A percentile compares a stretch with the other conserved stretches of the same genome.
Conservation (phyloP, 2,329 filamentous ascomycete genomes). For the Fusarium miscanthi region DNA sequence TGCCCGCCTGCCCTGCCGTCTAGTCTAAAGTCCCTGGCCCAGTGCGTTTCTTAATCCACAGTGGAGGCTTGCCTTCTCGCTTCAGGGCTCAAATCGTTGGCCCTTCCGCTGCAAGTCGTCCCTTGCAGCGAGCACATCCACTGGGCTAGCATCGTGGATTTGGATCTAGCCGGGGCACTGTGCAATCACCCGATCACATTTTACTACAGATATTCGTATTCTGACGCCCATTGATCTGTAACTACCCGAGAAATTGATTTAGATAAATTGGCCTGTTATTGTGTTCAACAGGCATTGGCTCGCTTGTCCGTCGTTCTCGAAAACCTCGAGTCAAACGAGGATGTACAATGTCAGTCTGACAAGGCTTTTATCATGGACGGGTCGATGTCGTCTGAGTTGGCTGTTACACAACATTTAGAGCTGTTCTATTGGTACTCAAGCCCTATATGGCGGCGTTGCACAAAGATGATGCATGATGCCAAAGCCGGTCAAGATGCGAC, state of each 20-base stretch:
- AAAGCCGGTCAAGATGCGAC: conserved; percentile 12
- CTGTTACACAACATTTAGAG: conserved; percentile 18
- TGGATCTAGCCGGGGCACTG: conserved; percentile 26
- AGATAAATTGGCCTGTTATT: conserved; percentile 15
- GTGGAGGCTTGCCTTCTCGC: conserved; percentile 32
- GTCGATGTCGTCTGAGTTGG: conserved; percentile 26
- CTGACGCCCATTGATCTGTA: conserved; percentile 11
- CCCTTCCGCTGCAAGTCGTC: conserved; percentile 31
- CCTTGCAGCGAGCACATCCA: conserved; percentile 39
- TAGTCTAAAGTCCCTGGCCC: conserved; percentile 15
- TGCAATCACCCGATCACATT: conserved; percentile 34
- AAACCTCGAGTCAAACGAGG: conserved; percentile 4
- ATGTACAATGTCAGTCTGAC: conserved; percentile 8
- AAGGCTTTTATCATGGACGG: conserved; percentile 18
- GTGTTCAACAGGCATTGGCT: conserved; percentile 14
- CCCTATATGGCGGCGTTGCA: conserved; percentile 19
- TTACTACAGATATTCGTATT: conserved; percentile 7
- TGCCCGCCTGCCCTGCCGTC: neutral
- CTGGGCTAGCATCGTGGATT: conserved; percentile 3
- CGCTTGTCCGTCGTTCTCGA: conserved; percentile 1
- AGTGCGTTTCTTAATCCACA: conserved; percentile 18
- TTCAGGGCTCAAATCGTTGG: conserved; percentile 43
- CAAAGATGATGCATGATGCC: conserved; percentile 37
- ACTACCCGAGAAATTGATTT: conserved; percentile 28
- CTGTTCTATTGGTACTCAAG: conserved; percentile 16